phyloP scores from a whole-genome alignment of 208 protist genomes.

The Porcisia hertigi region DNA sequence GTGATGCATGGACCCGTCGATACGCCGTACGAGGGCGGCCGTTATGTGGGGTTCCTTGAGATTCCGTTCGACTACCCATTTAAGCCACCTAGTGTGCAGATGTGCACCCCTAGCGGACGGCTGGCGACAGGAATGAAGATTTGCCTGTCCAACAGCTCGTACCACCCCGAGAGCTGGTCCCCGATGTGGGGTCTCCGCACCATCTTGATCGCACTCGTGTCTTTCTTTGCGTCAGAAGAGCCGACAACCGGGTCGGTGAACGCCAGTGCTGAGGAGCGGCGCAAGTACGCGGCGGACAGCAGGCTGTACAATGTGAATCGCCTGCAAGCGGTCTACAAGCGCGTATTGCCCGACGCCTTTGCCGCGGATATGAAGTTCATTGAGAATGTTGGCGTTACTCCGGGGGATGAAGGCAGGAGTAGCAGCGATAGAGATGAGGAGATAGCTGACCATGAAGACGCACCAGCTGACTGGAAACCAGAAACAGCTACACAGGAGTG shows the following conservation, averaged over 20 bases:
- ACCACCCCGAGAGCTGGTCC: slow-evolving; percentile 90
- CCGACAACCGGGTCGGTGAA: slow-evolving; percentile 42
- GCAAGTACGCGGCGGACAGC: slow-evolving; percentile 44
- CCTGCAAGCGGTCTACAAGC: slow-evolving; percentile 38
- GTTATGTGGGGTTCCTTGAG: slow-evolving; percentile 96
- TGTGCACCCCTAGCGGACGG: slow-evolving; percentile 88
- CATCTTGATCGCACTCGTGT: slow-evolving; percentile 84
- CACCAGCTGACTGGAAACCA: background rate
- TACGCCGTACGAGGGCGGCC: slow-evolving; percentile 78
- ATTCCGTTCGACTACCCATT: slow-evolving; percentile 97
- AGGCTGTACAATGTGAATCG: slow-evolving; percentile 56
- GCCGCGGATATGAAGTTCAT: slow-evolving; percentile 34
- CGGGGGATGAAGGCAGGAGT: too few species aligned
- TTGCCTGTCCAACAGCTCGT: slow-evolving; percentile 86
- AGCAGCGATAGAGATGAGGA: slow-evolving; percentile 3
- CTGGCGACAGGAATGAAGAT: slow-evolving; percentile 64
- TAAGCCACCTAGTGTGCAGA: slow-evolving; percentile 90
- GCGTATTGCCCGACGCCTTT: slow-evolving; percentile 50
- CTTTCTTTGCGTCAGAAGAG: slow-evolving; percentile 78
- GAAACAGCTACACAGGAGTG: background rate
- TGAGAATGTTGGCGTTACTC: slow-evolving; percentile 4
- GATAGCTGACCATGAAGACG: background rate
- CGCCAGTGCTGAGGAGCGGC: slow-evolving; percentile 33
- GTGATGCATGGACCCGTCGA: slow-evolving; percentile 37
- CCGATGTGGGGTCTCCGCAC: slow-evolving; percentile 82